phyloP scores from a whole-genome alignment of 1,139 yeast species.

The Candida tetrigidarum region DNA sequence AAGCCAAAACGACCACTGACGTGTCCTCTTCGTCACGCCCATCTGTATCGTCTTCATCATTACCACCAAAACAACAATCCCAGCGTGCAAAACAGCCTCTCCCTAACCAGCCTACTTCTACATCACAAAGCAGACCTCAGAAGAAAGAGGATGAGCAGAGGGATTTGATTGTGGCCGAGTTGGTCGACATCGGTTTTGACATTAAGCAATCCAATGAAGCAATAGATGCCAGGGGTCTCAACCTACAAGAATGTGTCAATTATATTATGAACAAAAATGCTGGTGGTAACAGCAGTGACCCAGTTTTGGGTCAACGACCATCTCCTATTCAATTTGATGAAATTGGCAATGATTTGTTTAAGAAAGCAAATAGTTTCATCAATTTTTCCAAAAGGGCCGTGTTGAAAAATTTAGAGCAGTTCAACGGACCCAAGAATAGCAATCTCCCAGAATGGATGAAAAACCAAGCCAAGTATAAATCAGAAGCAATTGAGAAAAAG shows the following conservation, averaged over 20 bases:
- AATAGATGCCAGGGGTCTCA: constrained; percentile 56
- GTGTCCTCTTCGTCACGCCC: not conserved
- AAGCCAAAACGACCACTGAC: constrained; percentile 13
- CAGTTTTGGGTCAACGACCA: constrained; percentile 17
- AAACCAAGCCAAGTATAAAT: constrained; percentile 53
- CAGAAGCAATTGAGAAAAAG: constrained; percentile 42
- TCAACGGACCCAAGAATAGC: constrained; percentile 39
- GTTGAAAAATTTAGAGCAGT: constrained; percentile 66
- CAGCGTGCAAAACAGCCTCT: too few relatives aligned
- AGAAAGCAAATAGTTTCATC: constrained; percentile 65
- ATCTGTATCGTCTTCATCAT: not conserved
- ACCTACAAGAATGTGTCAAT: constrained; percentile 70
- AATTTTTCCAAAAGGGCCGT: constrained; percentile 65
- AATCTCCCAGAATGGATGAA: constrained; percentile 84
- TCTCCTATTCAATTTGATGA: constrained; percentile 50
- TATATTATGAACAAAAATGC: constrained; percentile 54
- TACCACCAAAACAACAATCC: not conserved
- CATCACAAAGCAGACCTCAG: constrained; percentile 2
- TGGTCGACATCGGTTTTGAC: constrained; percentile 81
- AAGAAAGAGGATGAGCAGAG: constrained; percentile 13
- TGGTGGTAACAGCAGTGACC: constrained; percentile 22
- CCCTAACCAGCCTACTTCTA: too few relatives aligned
- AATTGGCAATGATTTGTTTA: constrained; percentile 62
- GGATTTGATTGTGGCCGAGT: constrained; percentile 67
- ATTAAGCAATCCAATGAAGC: constrained; percentile 66